phyloP scores from a whole-genome alignment of 2,329 filamentous ascomycete species.

The Trichophyton equinum region DNA sequence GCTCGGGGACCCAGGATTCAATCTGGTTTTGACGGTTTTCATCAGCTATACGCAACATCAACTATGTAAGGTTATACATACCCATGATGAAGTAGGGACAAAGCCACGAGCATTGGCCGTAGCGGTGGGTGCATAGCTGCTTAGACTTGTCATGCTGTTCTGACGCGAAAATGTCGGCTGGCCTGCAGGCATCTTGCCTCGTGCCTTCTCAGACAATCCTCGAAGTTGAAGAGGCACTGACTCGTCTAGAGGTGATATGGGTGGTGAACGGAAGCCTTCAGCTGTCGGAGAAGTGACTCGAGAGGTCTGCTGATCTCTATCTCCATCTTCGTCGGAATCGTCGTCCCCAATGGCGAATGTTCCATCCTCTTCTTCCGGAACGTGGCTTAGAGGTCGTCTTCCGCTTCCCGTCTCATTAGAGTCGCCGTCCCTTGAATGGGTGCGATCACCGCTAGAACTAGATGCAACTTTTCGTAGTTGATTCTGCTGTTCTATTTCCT shows the following conservation, averaged over 20 bases:
- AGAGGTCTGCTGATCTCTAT: constrained; percentile 48
- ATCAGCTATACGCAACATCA: constrained; percentile 1
- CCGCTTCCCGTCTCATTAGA: constrained; percentile 36
- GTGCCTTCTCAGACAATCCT: constrained; percentile 93
- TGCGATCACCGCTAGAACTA: constrained; percentile 23
- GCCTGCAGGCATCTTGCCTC: constrained; percentile 87
- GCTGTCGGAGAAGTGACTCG: constrained; percentile 44
- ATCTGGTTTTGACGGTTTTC: constrained; percentile 41
- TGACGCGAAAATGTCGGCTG: constrained; percentile 74
- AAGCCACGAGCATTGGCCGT: constrained; percentile 47
- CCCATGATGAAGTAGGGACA: constrained; percentile 65
- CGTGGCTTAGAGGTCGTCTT: constrained; percentile 49
- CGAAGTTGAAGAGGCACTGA: constrained; percentile 69
- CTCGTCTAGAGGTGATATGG: constrained; percentile 58
- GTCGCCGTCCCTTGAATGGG: constrained; percentile 30
- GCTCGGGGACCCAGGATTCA: constrained; percentile 81
- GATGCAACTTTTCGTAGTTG: constrained; percentile 53
- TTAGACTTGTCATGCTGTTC: constrained; percentile 74
- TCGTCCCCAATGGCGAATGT: constrained; percentile 81
- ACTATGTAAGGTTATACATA: constrained; percentile 23
- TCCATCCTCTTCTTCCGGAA: constrained; percentile 58
- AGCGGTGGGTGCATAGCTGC: constrained; percentile 47
- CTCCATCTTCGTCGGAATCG: constrained; percentile 52
- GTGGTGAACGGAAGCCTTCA: constrained; percentile 50
- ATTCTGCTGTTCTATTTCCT: constrained; percentile 74